These are phyloP conservation scores for Colletotrichum truncatum DNA, from an alignment of 2,329 filamentous ascomycete species.

Conservation along the genomic window DNA sequence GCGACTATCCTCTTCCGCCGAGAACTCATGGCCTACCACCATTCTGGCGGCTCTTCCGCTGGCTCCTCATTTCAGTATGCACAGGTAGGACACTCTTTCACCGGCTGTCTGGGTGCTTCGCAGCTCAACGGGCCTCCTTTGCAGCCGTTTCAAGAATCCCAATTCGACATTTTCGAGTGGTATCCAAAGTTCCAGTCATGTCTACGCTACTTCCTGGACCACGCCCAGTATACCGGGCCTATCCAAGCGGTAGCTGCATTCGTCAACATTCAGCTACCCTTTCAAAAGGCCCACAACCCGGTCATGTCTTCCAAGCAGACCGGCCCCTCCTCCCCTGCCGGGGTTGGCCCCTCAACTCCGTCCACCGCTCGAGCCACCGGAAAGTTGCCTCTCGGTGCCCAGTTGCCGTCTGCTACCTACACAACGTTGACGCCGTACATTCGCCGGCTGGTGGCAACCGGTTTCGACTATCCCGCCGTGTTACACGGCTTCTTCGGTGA, in stretches of 20 bases:
- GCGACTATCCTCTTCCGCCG: background rate
- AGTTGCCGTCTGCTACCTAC: conserved; percentile 40
- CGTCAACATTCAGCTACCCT: conserved; percentile 91
- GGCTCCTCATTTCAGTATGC: conserved; percentile 29
- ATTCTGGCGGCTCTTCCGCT: conserved; percentile 26
- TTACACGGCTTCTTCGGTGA: conserved; percentile 97
- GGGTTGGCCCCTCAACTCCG: conserved; percentile 39
- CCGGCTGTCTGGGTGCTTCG: conserved; percentile 2
- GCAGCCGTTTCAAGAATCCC: conserved; percentile 56
- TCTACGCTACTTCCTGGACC: conserved; percentile 89
- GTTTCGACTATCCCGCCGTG: conserved; percentile 87
- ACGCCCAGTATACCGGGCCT: conserved; percentile 83
- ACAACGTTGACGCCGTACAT: conserved; percentile 89
- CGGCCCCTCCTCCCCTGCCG: conserved; percentile 44
- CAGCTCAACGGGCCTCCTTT: conserved; percentile 22
- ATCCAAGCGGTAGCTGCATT: conserved; percentile 91
- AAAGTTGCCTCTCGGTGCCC: conserved; percentile 38
- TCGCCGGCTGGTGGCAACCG: conserved; percentile 87
- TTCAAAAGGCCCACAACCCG: conserved; percentile 69
- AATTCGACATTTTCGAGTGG: conserved; percentile 91
- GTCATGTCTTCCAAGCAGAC: conserved; percentile 48
- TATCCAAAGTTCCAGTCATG: conserved; percentile 91
- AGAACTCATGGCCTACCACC: conserved; percentile 28
- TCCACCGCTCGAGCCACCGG: conserved; percentile 38
- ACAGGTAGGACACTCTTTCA: conserved; percentile 29